Conservation (phyloP, 2,329 filamentous ascomycete species). For the Anisogramma anomala region DNA sequence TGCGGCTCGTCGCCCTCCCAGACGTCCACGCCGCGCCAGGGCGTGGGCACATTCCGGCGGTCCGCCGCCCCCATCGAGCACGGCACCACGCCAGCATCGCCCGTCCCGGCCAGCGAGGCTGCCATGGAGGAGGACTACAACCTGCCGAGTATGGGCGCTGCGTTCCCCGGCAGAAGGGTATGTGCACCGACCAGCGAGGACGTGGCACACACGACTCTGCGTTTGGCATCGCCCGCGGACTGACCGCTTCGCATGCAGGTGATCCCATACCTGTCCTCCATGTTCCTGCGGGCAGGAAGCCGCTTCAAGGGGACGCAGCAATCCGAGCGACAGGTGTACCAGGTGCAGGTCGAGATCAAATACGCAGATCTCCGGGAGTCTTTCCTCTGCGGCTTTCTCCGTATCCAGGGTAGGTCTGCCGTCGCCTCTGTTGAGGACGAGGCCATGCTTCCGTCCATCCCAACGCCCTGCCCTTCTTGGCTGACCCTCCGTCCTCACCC, state of each 20-base stretch:
- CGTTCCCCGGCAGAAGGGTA: slow-evolving; percentile 46
- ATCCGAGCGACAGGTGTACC: slow-evolving; percentile 85
- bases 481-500: neutral
- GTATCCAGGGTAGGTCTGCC: slow-evolving; percentile 66
- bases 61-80: neutral
- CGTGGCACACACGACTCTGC: neutral
- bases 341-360: slow-evolving; percentile 94
- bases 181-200: slow-evolving; percentile 17
- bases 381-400: slow-evolving; percentile 86
- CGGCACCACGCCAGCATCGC: slow-evolving; percentile 4
- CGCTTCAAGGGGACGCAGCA: slow-evolving; percentile 84
- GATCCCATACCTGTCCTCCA: slow-evolving; percentile 69
- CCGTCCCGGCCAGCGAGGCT: slow-evolving; percentile 10
- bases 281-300: slow-evolving; percentile 76
- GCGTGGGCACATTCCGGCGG: slow-evolving; percentile 4
- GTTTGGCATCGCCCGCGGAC: neutral
- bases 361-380: slow-evolving; percentile 91
- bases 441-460: too few species aligned
- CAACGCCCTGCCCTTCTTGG: neutral
- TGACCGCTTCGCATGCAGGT: slow-evolving; percentile 36
- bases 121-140: slow-evolving; percentile 22
- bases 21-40: slow-evolving; percentile 7
- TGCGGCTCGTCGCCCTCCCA: slow-evolving; percentile 1
- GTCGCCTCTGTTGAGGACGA: too few species aligned
- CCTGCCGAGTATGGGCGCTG: slow-evolving; percentile 38